Base-by-base conservation (phyloP, 2,329 filamentous ascomycete genomes). In the Zasmidium angulare region DNA sequence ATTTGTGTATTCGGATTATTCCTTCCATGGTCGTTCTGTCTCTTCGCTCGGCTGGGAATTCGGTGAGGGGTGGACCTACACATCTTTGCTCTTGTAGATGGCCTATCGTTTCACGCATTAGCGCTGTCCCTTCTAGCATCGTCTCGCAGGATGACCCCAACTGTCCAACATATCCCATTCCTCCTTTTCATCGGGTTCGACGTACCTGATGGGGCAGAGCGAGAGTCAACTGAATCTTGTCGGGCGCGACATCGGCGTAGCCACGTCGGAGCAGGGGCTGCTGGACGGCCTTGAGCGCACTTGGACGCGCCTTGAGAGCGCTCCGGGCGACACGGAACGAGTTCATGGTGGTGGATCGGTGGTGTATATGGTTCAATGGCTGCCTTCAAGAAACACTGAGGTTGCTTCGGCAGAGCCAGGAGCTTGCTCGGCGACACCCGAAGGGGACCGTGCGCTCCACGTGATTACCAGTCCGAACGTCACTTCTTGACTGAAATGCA, bases 181-280 rank as follows among this genome's bases (percentile, higher is more conserved):
- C 31, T 40, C 20, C 50, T 51, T n/a, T 49, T n/a, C 23, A 19
- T 20, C 43, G 31, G 21, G 24, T 50, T 7, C 36, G 43, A 67
- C 90, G 81, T 91, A 98, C 95, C 92, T 97, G 90, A 83, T 98
- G 93, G 82, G 95, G 95, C 72, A 99, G 90, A 78, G 90, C 87
- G 83, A 99, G 85, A 84, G 91, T 96, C 83, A 99, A 88, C 88
- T 96, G 96, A 86, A 99, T 96, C 77, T 82, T 82, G 77, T 82
- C 80, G 59, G 78, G 73, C 68, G 78, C 79, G 68, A 81, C 79
- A 71, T 82, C 80, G 71, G 80, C 95, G 79, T 99, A 99, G 73
- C 89, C 88, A 84, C 95, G 88, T 79, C 91, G 89, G 84, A 93
- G 89, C 68, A 91, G 87, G 78, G 92, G 89, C 84, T 54, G 50